Base-by-base conservation (phyloP, 2,329 filamentous ascomycete genomes). In the Cladophialophora chaetospira region DNA sequence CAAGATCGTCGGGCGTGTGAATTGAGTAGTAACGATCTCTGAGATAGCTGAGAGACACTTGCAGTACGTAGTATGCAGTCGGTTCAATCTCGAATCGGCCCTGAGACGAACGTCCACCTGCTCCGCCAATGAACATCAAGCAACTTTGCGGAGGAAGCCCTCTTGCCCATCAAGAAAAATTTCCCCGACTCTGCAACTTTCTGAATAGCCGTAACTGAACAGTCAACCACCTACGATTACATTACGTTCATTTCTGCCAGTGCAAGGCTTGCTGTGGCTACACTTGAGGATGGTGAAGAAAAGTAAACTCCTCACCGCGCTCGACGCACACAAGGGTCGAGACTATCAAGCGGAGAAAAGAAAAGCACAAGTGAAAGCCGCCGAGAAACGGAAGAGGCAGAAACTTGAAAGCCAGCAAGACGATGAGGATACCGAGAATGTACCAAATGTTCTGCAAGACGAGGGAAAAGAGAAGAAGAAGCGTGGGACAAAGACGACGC, bases 271-370 rank as follows among this genome's bases (percentile, higher is more conserved):
- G 36, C 36, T 21, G 1, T 3, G 10, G 35, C 8, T 17, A 19
- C 3, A 21, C 1, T 26, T 31, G 31, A 62, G 19, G 13, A 78
- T 83, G 79, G 75, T 71, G 47, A 81, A 80, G 63, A 79, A 80
- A 69, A 79, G 79, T 62, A 85, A 84, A 69, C 73, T 87, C 44
- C 78, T 84, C 57, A 71, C 77, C 42, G 82, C 83, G 44, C 78
- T 87, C 19, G 81, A 85, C 63, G 75, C 78, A 51, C 74, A 82
- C 57, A 79, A 82, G 68, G 82, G 83, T 26, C 75, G 81, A 45
- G 87, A 94, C 65, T 87, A 88, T 61, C 86, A 88, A 62, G 80
- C 90, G 51, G 89, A 93, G 72, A 85, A 89, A 72, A 88, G 93
- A 71, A 84, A 85, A 70, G 89, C 87, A 75, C 77, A 87, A 68